These are phyloP conservation scores for Aegilops umbellulata DNA, from an alignment of 176 grass and related monocot species.

Conservation along the genomic window DNA sequence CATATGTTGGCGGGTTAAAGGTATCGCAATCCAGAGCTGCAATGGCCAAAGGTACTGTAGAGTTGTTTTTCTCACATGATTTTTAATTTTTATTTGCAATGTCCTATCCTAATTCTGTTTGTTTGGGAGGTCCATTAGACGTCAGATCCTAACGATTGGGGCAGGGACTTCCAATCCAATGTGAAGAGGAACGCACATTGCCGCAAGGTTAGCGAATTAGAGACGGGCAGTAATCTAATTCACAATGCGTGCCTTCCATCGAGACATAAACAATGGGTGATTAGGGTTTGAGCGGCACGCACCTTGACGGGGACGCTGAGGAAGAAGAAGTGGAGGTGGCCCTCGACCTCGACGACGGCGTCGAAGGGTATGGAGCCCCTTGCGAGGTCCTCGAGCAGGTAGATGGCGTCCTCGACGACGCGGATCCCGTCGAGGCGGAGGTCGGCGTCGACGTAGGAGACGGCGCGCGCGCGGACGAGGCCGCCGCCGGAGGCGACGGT, in stretches of 20 bases:
- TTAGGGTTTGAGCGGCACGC: constrained; percentile 4
- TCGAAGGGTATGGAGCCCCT: constrained; percentile 72
- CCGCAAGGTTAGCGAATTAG: background rate
- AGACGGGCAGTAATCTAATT: background rate
- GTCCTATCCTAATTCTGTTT: background rate
- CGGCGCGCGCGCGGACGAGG: constrained; percentile 43
- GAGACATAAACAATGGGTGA: background rate
- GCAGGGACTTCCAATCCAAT: background rate
- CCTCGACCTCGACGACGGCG: constrained; percentile 62
- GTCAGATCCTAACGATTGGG: background rate
- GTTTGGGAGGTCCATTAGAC: background rate
- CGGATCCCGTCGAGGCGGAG: constrained; percentile 56
- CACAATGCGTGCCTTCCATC: background rate
- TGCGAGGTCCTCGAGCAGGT: constrained; percentile 71
- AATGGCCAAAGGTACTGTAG: background rate
- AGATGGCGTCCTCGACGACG: constrained; percentile 64
- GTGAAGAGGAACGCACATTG: background rate
- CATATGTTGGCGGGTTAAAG: background rate
- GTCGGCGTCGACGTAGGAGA: constrained; percentile 67
- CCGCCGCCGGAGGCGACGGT: constrained; percentile 50
- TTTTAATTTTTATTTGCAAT: background rate
- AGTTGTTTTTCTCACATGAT: background rate
- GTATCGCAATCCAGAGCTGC: background rate
- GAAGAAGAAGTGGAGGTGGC: constrained; percentile 58
- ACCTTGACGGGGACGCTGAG: constrained; percentile 76